These are phyloP conservation scores for Magnaporthales sp. DNA, from an alignment of 2,329 filamentous ascomycete genomes.

Conservation along the genomic window DNA sequence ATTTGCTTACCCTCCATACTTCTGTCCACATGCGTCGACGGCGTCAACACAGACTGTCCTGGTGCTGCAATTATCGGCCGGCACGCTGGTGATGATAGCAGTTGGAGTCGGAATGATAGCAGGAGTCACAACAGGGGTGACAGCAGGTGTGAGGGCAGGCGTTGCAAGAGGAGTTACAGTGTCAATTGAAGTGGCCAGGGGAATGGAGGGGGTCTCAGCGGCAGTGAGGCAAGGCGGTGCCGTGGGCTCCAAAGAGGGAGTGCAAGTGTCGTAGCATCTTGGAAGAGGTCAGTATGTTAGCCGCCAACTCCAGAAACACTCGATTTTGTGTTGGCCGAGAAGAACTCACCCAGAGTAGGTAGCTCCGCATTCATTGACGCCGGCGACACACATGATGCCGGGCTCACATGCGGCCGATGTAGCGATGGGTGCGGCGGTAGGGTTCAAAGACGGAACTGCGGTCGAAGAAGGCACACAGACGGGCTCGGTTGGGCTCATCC, in stretches of 20 bases:
- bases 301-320: not conserved
- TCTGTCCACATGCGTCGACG: slow-evolving; percentile 2
- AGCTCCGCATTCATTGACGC: not conserved
- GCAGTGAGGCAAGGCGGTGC: not conserved
- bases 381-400: not conserved
- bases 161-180: not conserved
- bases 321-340: not conserved
- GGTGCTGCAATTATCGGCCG: not conserved
- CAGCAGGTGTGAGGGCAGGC: not conserved
- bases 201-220: not conserved
- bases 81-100: not conserved
- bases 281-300: not conserved
- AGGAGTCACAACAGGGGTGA: not conserved
- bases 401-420: not conserved
- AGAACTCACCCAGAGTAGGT: not conserved
- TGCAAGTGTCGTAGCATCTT: slow-evolving; percentile 6
- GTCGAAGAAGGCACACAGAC: not conserved
- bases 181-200: not conserved
- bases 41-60: slow-evolving; percentile 1
- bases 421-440: not conserved
- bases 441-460: not conserved
- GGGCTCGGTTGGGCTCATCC: not conserved
- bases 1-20: slow-evolving; percentile 2
- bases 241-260: not conserved
- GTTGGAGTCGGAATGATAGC: not conserved